These are phyloP conservation scores for Asparagopsis taxiformis DNA, from an alignment of 31 red algal species.

Conservation along the genomic window DNA sequence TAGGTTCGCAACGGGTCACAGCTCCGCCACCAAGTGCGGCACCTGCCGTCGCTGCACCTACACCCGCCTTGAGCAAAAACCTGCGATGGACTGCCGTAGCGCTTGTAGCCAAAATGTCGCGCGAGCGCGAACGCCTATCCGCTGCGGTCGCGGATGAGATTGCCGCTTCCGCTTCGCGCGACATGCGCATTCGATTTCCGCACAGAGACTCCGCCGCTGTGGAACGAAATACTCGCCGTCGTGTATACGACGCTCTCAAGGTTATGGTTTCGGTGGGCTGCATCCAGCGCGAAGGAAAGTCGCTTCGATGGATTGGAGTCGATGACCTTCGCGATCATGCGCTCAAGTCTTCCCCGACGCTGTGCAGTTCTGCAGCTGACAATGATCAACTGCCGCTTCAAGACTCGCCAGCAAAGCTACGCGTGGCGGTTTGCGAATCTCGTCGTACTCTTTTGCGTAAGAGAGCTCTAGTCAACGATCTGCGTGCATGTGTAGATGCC, in stretches of 20 bases:
- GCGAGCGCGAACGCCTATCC: background rate
- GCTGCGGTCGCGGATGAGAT: slow-evolving; percentile 20
- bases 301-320: slow-evolving; percentile 41
- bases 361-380: too few species aligned
- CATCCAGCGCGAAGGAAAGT: slow-evolving; percentile 25
- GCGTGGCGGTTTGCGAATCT: too few species aligned
- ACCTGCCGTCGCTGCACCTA: slow-evolving; percentile 5
- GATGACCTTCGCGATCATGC: too few species aligned
- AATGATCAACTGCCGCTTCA: too few species aligned
- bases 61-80: slow-evolving; percentile 38
- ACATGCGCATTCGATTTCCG: slow-evolving; percentile 2
- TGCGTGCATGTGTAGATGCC: too few species aligned
- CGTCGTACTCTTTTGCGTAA: too few species aligned
- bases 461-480: too few species aligned
- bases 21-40: background rate
- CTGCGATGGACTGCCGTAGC: slow-evolving; percentile 51
- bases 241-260: slow-evolving; percentile 62
- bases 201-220: slow-evolving; percentile 21
- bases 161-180: slow-evolving; percentile 15
- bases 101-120: slow-evolving; percentile 8
- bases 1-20: slow-evolving; percentile 5
- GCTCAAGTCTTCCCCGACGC: too few species aligned
- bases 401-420: too few species aligned
- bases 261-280: slow-evolving; percentile 51
- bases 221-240: slow-evolving; percentile 41